Percentiles rank a stretch among this genome's conserved stretches.
These are phyloP conservation scores for Suzukiozyma palmioleophila DNA, from an alignment of 1,139 yeast species.

Conservation along the genomic window DNA sequence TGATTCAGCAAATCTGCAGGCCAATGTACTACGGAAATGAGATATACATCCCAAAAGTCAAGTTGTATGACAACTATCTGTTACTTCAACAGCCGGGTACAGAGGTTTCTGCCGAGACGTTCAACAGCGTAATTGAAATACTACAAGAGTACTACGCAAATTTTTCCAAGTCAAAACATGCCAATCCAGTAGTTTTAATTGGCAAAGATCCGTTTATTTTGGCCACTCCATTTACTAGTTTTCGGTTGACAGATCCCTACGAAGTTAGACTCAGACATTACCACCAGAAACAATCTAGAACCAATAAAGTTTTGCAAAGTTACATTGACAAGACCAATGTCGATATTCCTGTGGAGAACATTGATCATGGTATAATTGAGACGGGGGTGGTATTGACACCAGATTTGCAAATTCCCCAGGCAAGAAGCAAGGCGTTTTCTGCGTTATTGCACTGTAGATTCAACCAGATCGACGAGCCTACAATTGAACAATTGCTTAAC, in stretches of 20 bases:
- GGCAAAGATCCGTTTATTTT: not conserved
- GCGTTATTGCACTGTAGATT: constrained; percentile 4
- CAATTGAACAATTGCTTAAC: constrained; percentile 1
- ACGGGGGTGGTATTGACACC: constrained; percentile 1
- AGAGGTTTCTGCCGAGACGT: not conserved
- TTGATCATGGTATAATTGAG: constrained; percentile 3
- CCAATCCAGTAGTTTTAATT: not conserved
- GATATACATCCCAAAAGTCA: constrained; percentile 1
- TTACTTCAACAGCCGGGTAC: not conserved
- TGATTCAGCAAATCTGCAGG: constrained; percentile 2
- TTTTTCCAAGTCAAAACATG: not conserved
- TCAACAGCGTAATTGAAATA: not conserved
- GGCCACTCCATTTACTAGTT: constrained; percentile 2
- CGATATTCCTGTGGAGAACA: not conserved
- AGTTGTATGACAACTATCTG: not conserved
- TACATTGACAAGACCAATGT: not conserved
- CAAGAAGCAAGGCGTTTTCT: constrained; percentile 1
- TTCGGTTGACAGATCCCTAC: not conserved
- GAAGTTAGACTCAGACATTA: not conserved
- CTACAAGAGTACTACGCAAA: not conserved
- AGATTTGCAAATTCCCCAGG: not conserved
- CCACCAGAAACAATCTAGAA: not conserved
- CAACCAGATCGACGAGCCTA: constrained; percentile 1
- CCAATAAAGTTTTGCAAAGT: not conserved
- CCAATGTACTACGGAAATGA: constrained; percentile 3